phyloP scores from a whole-genome alignment of 2,329 filamentous ascomycete genomes.

The Tolypocladium pustulatum region DNA sequence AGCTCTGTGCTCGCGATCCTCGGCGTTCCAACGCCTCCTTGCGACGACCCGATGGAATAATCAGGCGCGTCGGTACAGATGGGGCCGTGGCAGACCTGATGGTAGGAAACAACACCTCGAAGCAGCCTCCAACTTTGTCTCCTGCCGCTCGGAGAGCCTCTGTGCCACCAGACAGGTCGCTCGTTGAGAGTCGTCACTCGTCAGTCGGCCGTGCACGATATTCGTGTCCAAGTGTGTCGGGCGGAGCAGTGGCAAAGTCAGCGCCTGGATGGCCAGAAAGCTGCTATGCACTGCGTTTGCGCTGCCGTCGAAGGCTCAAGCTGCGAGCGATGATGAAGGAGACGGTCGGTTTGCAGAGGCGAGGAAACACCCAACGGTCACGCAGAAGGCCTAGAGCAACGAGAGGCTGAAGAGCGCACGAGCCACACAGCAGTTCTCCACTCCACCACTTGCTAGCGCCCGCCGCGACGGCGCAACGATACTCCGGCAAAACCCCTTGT shows the following conservation, averaged over 20 bases:
- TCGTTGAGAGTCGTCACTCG: not conserved
- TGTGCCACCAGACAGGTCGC: not conserved
- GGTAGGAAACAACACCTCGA: slow-evolving; percentile 2
- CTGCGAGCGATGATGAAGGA: not conserved
- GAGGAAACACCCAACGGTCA: not conserved
- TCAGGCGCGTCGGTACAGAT: slow-evolving; percentile 4
- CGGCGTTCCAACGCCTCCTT: slow-evolving; percentile 5
- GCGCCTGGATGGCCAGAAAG: not conserved
- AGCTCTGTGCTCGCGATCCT: slow-evolving; percentile 50
- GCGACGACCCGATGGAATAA: slow-evolving; percentile 5
- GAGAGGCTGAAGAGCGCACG: not conserved
- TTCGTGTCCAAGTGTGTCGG: not conserved
- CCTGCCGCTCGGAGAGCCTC: too few relatives aligned
- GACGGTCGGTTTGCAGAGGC: not conserved
- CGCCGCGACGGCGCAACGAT: not conserved
- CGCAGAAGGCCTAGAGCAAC: not conserved
- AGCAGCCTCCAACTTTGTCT: not conserved
- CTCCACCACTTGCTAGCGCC: not conserved
- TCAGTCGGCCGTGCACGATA: not conserved
- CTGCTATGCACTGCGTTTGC: not conserved
- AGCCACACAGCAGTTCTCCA: not conserved
- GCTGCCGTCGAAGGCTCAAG: not conserved
- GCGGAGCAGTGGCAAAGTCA: not conserved
- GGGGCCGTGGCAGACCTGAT: not conserved
- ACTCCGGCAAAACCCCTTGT: not conserved